Base-by-base conservation (phyloP, 352 stramenopile species). In the Pythium brachiatum region DNA sequence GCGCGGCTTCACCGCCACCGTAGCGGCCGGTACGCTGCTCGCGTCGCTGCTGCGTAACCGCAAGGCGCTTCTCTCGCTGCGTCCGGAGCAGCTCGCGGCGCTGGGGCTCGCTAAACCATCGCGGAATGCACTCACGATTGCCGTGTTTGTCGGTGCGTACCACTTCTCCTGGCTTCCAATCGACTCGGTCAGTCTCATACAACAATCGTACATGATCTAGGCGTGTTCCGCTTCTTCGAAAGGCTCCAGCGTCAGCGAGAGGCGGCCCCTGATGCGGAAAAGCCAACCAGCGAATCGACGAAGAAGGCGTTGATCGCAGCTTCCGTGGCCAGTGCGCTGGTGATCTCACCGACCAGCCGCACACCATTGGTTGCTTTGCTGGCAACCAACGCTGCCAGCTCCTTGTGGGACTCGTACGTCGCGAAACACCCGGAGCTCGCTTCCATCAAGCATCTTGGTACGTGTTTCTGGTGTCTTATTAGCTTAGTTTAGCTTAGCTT, bases 101-200 rank as follows among this genome's bases (percentile, higher is more conserved):
- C 51, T 80, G 41, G 58, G 48, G 26, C 23, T 80, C 18, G 16
- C 36, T 21, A 16, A 50, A 26, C 80, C 78, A 4, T 76, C 74
- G n/a, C 76, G 74, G 46, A 86, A 78, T 64, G 46, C 75, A 18
- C 48, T 74, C 18, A 73, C 80, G 4, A 62, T 89, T 26, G 76
- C 76, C 8, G 54, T 89, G 16, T 88, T 89, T 65, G 76, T 89
- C 43, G 80, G 80, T 87, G 15, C 27, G 77, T 75, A n/a, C n/a
- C n/a, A n/a, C n/a, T n/a, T n/a, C n/a, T n/a, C n/a, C n/a, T n/a
- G n/a, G n/a, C n/a, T n/a, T n/a, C n/a, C n/a, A n/a, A n/a, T n/a
- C n/a, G n/a, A n/a, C n/a, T n/a, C n/a, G n/a, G n/a, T n/a, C n/a
- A n/a, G n/a, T n/a, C n/a, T n/a, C n/a, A n/a, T n/a, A n/a, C n/a